Conservation (phyloP, 345 rosid species). For the Ceriops zippeliana region DNA sequence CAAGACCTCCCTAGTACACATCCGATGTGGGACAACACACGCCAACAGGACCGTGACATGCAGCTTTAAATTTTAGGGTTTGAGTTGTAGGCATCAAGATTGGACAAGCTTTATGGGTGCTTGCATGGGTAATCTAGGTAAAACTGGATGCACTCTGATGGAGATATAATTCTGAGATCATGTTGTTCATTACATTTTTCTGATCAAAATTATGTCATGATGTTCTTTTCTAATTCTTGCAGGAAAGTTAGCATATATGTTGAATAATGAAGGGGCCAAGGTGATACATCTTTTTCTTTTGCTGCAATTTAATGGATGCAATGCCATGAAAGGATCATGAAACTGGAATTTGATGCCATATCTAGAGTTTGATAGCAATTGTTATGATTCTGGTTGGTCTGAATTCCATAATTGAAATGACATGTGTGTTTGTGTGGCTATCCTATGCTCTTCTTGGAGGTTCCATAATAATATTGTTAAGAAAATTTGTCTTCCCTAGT, state of each 20-base stretch:
- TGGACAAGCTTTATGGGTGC: not conserved
- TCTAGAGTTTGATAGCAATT: no score
- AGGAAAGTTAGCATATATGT: conserved; percentile 90
- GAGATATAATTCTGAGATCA: not conserved
- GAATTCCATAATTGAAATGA: no score
- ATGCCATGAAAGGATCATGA: not conserved
- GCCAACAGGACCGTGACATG: no score
- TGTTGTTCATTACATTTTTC: not conserved
- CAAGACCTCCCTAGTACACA: no score
- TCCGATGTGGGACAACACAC: no score
- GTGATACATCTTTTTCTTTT: conserved; percentile 38
- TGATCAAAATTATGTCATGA: not conserved
- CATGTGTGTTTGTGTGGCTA: no score
- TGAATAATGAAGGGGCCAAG: conserved; percentile 83
- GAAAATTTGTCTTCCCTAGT: not conserved
- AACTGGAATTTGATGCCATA: not conserved
- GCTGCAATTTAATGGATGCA: conserved; percentile 5
- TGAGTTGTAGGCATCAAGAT: not conserved
- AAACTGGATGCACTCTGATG: not conserved
- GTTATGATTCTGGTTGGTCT: no score
- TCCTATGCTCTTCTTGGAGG: no score
- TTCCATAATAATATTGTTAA: no score
- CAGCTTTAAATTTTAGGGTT: not conserved
- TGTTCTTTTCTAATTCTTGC: conserved; percentile 22
- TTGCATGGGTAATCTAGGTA: not conserved